Evolutionary conservation across 2,329 filamentous ascomycete genomes (phyloP).

Genomic region (Phialophora verrucosa): DNA sequence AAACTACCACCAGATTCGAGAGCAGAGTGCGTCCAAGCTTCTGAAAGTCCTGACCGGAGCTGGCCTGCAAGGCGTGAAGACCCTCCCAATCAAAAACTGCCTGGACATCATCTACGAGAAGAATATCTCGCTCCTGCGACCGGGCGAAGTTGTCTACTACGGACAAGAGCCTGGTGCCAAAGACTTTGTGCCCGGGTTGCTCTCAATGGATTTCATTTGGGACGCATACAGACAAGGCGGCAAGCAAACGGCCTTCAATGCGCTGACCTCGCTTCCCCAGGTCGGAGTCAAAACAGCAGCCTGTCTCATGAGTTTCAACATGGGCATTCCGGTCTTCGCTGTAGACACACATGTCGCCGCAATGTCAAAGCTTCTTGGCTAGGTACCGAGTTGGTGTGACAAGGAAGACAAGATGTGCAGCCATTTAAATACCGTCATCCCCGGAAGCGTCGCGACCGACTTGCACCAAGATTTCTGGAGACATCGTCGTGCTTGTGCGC

Average conservation of each 20-base stretch:
- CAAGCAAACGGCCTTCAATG: slow-evolving; percentile 35
- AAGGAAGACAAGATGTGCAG: slow-evolving; percentile 32
- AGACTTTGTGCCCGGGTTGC: slow-evolving; percentile 38
- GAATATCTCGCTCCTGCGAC: slow-evolving; percentile 21
- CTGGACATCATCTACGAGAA: slow-evolving; percentile 30
- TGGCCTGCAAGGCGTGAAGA: slow-evolving; percentile 27
- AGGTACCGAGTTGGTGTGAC: slow-evolving; percentile 58
- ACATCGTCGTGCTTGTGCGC: slow-evolving; percentile 65
- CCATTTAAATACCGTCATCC: slow-evolving; percentile 66
- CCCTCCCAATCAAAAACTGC: slow-evolving; percentile 24
- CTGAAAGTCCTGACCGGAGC: slow-evolving; percentile 25
- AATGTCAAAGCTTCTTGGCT: slow-evolving; percentile 65
- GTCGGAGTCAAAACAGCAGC: slow-evolving; percentile 69
- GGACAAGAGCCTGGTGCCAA: slow-evolving; percentile 26
- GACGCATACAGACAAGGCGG: slow-evolving; percentile 24
- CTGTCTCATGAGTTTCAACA: slow-evolving; percentile 68
- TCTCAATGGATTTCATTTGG: slow-evolving; percentile 39
- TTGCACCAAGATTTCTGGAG: slow-evolving; percentile 66
- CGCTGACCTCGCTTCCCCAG: slow-evolving; percentile 50
- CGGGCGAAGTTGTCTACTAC: slow-evolving; percentile 22
- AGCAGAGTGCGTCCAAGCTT: slow-evolving; percentile 25
- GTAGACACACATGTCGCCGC: slow-evolving; percentile 71
- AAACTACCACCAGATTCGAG: slow-evolving; percentile 38
- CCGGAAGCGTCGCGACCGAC: slow-evolving; percentile 65
- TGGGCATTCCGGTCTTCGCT: slow-evolving; percentile 66